Evolutionary conservation across 176 grass and related monocot species (phyloP), one percentile per base, ranked within the genome.

Genomic region (Juncus effusus): DNA sequence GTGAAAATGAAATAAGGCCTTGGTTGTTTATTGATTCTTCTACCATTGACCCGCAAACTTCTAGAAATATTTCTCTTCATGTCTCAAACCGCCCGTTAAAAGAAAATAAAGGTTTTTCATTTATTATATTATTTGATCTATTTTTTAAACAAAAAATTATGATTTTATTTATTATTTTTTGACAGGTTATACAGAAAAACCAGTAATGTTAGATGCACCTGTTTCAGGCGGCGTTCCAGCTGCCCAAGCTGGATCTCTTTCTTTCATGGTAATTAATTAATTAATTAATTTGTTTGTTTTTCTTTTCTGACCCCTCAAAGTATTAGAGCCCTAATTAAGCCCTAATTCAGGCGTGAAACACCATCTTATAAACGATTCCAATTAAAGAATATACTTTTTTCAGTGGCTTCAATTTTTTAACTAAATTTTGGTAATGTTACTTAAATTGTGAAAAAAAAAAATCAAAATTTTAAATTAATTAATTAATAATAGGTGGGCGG

Each of bases 21-120:
- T 97, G 93, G 93, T 74, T 97, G 53, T 97, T 89, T 72, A 92
- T 97, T 60, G 88, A 97, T 74, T 92, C 88, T 67, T 97, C 88
- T 59, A 97, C 93, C 42, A 71, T 92, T 62, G 88, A 92, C 84
- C 88, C 93, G 69, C 85, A 97, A 72, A 97, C 93, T 67, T 92
- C 93, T 72, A 86, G 93, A 82, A 84, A 78, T 36, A 81, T 97
- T 76, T 92, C 85, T 13, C 73, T n/a, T 35, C 70, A 82, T 56
- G 67, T 97, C 41, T 81, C 80, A 77, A 75, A 78, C 81, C 86
- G 74, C 63, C 57, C 51, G 72, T 73, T 92, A 72, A 92, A 84
- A 69, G 88, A 86, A 86, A 89, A 88, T 38, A 92, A 79, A 97
- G 88, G 93, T 84, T 81, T 51, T 53, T 44, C 4, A 47, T 47